Evolutionary conservation across 768 basidiomycete genomes (phyloP), one percentile per base, ranked within the genome.

Genomic region (Rhodotorula graminis): DNA sequence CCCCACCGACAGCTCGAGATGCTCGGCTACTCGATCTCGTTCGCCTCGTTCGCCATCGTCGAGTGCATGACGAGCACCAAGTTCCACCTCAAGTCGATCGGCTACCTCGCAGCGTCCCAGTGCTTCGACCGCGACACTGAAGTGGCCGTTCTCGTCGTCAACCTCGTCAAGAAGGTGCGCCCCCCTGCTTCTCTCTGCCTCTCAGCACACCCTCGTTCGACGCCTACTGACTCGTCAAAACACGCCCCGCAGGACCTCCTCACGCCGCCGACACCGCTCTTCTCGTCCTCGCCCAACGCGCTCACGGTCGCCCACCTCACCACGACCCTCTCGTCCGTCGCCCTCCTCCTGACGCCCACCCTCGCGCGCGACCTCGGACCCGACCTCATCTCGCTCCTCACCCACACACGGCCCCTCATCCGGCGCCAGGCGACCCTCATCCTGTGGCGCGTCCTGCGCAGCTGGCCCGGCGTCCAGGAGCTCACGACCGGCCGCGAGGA

Each of bases 31-130:
- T 93, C 90, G 83, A 96, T 90, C 88, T 87, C 87, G 70, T 96
- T 93, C 88, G 94, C 94, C 58, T 91, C 96, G 15, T 99, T 99
- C 78, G 88, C 95, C 80, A 90, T 99, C 65, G 89, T 98, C 12
- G 96, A 99, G 80, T 93, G 95, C 80, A 99, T 99, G 96, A 93
- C 93, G 50, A 93, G 93, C 8, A 84, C 90, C 9, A 89, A 89
- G 80, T 87, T 89, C 76, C 94, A 98, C 82, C 85, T 98, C 76
- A 99, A 99, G 84, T 88, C 87, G 40, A 89, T 98, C 61, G 96
- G 96, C 21, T 98, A 99, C 81, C 89, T 99, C 33, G 96, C 91
- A 3, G 93, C 96, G 8, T 82, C 87, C 55, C 88, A 93, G 82
- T 94, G 93, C 1, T 99, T 98, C 81, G 85, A 88, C 57, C 87